Conservation (phyloP, 2,329 filamentous ascomycete species). For the Fusarium abutilonis region DNA sequence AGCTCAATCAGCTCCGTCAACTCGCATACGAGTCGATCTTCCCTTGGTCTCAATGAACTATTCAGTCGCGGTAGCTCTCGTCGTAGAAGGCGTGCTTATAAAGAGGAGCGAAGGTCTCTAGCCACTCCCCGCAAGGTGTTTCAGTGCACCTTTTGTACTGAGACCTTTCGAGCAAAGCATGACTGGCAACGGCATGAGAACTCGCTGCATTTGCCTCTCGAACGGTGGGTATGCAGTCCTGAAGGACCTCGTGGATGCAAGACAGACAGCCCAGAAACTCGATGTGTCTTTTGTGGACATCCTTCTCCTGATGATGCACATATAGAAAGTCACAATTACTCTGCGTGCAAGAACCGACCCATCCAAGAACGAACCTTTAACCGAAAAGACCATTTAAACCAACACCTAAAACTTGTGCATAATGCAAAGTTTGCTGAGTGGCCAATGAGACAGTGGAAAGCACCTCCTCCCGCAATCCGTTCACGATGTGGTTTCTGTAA, state of each 20-base stretch:
- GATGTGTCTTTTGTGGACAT: conserved; percentile 54
- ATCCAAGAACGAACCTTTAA: conserved; percentile 57
- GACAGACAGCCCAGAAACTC: conserved; percentile 43
- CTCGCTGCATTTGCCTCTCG: conserved; percentile 56
- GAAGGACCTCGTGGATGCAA: conserved; percentile 49
- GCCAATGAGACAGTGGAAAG: conserved; percentile 51
- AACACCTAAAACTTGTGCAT: conserved; percentile 55
- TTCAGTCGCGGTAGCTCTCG: conserved; percentile 33
- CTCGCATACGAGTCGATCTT: conserved; percentile 27
- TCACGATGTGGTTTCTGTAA: conserved; percentile 56
- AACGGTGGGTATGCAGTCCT: conserved; percentile 57
- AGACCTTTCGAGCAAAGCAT: conserved; percentile 57
- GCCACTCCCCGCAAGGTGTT: conserved; percentile 40
- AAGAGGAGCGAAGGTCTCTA: conserved; percentile 24
- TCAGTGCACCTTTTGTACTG: conserved; percentile 59
- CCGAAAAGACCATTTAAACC: conserved; percentile 55
- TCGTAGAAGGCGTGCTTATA: conserved; percentile 30
- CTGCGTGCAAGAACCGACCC: conserved; percentile 61
- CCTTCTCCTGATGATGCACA: conserved; percentile 48
- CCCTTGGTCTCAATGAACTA: conserved; percentile 24
- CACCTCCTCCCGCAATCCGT: conserved; percentile 48
- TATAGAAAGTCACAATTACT: conserved; percentile 51
- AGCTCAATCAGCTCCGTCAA: conserved; percentile 39
- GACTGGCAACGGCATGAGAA: conserved; percentile 62
- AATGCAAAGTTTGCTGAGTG: conserved; percentile 51